Evolutionary conservation across 257 asterid genomes (phyloP).

Genomic region (Jacaranda copaia): DNA sequence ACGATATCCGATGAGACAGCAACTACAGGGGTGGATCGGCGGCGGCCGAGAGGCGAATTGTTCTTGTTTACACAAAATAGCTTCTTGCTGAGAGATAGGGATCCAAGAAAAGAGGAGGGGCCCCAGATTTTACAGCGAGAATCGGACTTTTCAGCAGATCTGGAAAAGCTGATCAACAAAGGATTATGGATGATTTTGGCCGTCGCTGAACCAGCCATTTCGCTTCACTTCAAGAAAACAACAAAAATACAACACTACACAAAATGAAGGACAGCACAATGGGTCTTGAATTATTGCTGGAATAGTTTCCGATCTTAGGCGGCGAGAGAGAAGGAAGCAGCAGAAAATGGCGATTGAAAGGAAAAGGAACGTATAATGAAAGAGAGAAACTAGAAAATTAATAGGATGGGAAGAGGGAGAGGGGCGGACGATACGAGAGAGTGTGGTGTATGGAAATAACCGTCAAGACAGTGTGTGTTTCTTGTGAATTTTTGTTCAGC

Average conservation of each 20-base stretch:
- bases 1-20: conserved; percentile 79
- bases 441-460: conserved; percentile 53
- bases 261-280: neutral
- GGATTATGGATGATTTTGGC: conserved; percentile 64
- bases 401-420: conserved; percentile 21
- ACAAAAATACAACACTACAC: conserved; percentile 8
- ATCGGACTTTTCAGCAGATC: conserved; percentile 69
- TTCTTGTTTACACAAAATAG: conserved; percentile 39
- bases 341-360: neutral
- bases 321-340: conserved; percentile 1
- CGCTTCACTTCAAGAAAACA: conserved; percentile 3
- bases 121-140: conserved; percentile 41
- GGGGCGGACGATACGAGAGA: conserved; percentile 66
- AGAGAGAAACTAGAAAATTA: conserved; percentile 24
- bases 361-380: conserved; percentile 1
- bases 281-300: neutral
- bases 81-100: conserved; percentile 44
- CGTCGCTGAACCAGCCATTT: conserved; percentile 74
- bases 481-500: conserved; percentile 11
- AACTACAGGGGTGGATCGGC: conserved; percentile 61
- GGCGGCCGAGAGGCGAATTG: conserved; percentile 39
- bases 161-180: conserved; percentile 53
- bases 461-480: conserved; percentile 48
- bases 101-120: conserved; percentile 56
- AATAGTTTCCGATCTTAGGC: neutral